Evolutionary conservation across 1,284 basidiomycete genomes (phyloP).

Genomic region (Tremellales sp.): DNA sequence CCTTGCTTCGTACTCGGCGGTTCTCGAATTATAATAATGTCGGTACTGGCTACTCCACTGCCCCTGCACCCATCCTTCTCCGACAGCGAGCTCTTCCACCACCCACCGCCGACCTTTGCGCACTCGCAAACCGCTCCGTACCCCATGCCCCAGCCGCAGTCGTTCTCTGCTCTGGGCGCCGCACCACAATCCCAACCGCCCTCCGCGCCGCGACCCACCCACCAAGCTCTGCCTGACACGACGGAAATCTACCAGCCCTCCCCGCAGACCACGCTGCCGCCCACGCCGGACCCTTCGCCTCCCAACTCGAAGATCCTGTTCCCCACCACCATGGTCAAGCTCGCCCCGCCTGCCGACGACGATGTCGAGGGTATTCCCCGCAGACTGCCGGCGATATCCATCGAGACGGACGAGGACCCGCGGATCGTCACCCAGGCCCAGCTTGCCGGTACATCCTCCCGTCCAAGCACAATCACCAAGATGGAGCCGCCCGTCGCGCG

Average conservation of each 20-base stretch:
- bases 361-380: conserved; percentile 11
- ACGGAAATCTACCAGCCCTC: background rate
- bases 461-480: no score
- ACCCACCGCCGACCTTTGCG: conserved; percentile 16
- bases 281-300: conserved; percentile 34
- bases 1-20: background rate
- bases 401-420: conserved; percentile 8
- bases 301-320: conserved; percentile 21
- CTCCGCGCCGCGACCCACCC: conserved; percentile 10
- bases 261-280: conserved; percentile 18
- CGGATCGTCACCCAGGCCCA: conserved; percentile 11
- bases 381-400: conserved; percentile 12
- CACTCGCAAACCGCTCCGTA: conserved; percentile 20
- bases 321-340: conserved; percentile 28
- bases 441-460: conserved; percentile 18
- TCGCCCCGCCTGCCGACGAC: conserved; percentile 30
- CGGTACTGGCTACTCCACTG: background rate
- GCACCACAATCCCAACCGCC: conserved; percentile 6
- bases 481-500: no score
- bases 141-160: conserved; percentile 17
- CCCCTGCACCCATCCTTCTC: conserved; percentile 10
- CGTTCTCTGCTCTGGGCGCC: conserved; percentile 23
- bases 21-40: background rate
- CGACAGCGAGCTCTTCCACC: background rate
- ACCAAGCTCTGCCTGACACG: conserved; percentile 9